These are phyloP conservation scores for Phytophthora multivora DNA, from an alignment of 352 stramenopile genomes.

Conservation along the genomic window DNA sequence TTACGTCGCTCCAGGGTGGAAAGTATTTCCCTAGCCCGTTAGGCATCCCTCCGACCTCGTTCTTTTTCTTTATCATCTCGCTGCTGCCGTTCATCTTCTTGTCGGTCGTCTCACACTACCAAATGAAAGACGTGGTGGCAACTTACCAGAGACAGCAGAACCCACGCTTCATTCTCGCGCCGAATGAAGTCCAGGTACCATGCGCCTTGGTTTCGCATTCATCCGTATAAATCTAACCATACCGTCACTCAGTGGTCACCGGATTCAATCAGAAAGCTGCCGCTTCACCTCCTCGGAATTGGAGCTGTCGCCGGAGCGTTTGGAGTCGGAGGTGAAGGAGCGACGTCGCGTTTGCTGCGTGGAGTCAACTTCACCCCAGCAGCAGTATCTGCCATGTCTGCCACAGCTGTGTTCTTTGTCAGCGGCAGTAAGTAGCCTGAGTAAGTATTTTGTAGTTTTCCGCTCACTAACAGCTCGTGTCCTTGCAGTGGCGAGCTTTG, in stretches of 20 bases:
- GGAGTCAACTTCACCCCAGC: conserved; percentile 81
- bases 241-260: conserved; percentile 40
- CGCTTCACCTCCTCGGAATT: conserved; percentile 81
- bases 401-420: conserved; percentile 45
- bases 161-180: conserved; percentile 44
- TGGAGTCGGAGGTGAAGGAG: conserved; percentile 89
- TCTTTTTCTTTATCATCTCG: conserved; percentile 77
- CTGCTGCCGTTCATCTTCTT: conserved; percentile 62
- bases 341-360: conserved; percentile 91
- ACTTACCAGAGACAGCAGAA: conserved; percentile 46
- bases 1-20: conserved; percentile 91
- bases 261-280: conserved; percentile 67
- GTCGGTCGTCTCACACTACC: conserved; percentile 74
- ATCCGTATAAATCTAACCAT: not conserved
- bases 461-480: not conserved
- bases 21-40: conserved; percentile 84
- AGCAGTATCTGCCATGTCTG: conserved; percentile 79
- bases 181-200: conserved; percentile 50
- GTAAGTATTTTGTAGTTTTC: not conserved
- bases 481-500: conserved; percentile 38
- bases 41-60: conserved; percentile 88
- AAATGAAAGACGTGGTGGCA: conserved; percentile 43
- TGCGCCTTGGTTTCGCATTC: conserved; percentile 21
- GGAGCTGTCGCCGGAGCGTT: conserved; percentile 93
- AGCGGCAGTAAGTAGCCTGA: conserved; percentile 38